These are phyloP conservation scores for Mycotypha africana DNA, from an alignment of 371 early-diverging fungal species.

Conservation along the genomic window DNA sequence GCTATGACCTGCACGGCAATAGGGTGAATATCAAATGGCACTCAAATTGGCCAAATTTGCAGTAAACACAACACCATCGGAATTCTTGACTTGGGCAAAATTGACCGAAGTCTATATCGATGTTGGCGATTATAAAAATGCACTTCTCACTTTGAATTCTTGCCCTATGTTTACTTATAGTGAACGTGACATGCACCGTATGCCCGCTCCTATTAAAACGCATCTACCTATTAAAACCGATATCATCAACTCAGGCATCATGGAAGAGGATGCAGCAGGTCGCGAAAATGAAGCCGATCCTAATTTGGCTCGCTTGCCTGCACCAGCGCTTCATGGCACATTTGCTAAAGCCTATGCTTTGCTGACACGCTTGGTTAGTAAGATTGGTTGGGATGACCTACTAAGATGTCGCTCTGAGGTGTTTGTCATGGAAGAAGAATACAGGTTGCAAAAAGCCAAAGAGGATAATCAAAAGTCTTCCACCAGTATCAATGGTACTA, in stretches of 20 bases:
- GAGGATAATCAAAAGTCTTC: conserved; percentile 54
- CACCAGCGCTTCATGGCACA: conserved; percentile 86
- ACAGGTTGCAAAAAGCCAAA: conserved; percentile 67
- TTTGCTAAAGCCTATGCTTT: conserved; percentile 84
- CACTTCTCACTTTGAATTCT: conserved; percentile 89
- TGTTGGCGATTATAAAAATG: conserved; percentile 78
- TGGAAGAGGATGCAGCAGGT: conserved; percentile 68
- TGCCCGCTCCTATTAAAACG: conserved; percentile 82
- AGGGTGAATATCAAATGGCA: conserved; percentile 71
- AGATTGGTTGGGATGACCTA: conserved; percentile 94
- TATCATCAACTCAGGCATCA: conserved; percentile 47
- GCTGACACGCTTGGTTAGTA: conserved; percentile 71
- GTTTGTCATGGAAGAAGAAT: conserved; percentile 98
- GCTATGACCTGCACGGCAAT: too few relatives aligned
- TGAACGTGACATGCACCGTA: conserved; percentile 85
- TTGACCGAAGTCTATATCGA: conserved; percentile 89
- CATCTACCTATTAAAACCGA: conserved; percentile 78
- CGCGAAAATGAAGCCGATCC: conserved; percentile 58
- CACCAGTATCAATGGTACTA: neutral
- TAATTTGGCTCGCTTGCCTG: conserved; percentile 74
- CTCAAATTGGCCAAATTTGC: conserved; percentile 84
- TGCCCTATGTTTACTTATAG: conserved; percentile 97
- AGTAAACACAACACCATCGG: conserved; percentile 90
- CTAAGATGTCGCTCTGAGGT: conserved; percentile 77
- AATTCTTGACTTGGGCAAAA: conserved; percentile 93